phyloP scores from a whole-genome alignment of 176 grass and related monocot genomes.

The Thalia dealbata region DNA sequence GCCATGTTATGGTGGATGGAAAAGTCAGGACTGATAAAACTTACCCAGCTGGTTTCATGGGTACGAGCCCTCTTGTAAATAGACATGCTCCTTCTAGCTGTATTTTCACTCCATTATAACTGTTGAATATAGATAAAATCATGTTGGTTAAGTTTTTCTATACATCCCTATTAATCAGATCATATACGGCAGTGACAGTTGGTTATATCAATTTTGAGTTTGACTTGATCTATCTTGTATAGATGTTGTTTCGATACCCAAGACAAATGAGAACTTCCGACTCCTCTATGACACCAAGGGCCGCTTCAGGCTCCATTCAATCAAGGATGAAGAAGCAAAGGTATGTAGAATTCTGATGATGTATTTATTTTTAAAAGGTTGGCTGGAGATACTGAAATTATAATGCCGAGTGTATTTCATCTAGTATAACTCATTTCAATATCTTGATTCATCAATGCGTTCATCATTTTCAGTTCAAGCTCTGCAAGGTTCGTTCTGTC shows the following conservation, averaged over 20 bases:
- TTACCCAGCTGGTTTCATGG: background rate
- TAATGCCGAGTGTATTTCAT: background rate
- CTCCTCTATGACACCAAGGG: background rate
- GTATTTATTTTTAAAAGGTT: background rate
- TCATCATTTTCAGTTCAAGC: background rate
- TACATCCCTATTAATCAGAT: too few species aligned
- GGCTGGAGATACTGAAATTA: background rate
- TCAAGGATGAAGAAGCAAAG: background rate
- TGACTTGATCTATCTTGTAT: background rate
- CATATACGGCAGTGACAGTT: too few species aligned
- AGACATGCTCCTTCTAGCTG: too few species aligned
- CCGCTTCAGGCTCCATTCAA: background rate
- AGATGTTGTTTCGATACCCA: background rate
- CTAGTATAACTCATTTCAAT: too few species aligned
- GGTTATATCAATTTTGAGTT: too few species aligned
- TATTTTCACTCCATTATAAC: too few species aligned
- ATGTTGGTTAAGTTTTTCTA: too few species aligned
- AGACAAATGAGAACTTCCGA: background rate
- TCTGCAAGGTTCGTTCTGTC: background rate
- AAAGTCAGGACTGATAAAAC: background rate
- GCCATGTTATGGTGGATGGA: background rate
- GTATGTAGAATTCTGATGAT: background rate
- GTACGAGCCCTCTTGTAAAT: background rate
- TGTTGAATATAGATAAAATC: too few species aligned
- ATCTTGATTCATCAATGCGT: too few species aligned